Percentiles rank a stretch among this genome's conserved stretches.
Evolutionary conservation across 2,329 filamentous ascomycete species (phyloP).

Genomic region (Phaeomoniella chlamydospora): DNA sequence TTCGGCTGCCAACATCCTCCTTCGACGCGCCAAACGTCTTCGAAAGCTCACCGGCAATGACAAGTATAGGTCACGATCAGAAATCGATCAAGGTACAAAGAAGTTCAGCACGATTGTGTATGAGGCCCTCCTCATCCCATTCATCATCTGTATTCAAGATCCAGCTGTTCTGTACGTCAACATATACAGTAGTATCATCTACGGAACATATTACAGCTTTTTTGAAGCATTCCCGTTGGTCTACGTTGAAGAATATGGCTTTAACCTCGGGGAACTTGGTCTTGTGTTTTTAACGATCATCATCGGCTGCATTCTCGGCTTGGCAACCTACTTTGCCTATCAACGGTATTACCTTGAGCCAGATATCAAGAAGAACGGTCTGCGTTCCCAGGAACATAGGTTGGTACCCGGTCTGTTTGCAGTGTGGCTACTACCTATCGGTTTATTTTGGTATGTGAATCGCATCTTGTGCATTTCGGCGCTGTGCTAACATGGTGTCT

Average conservation of each 20-base stretch:
- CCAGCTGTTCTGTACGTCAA: conserved; percentile 45
- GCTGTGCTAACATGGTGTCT: too few relatives aligned
- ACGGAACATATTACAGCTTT: conserved; percentile 43
- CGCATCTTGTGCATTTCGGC: too few relatives aligned
- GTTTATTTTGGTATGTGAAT: conserved; percentile 40
- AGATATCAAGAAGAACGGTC: conserved; percentile 31
- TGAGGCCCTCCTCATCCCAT: conserved; percentile 46
- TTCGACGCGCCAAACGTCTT: conserved; percentile 22
- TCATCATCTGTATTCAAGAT: conserved; percentile 45
- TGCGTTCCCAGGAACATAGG: conserved; percentile 38
- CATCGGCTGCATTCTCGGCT: conserved; percentile 32
- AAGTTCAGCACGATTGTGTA: conserved; percentile 3
- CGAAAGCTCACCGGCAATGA: conserved; percentile 29
- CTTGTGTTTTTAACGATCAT: conserved; percentile 34
- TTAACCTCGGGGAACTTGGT: conserved; percentile 38
- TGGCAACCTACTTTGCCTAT: conserved; percentile 35
- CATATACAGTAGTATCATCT: conserved; percentile 44
- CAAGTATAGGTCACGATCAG: conserved; percentile 34
- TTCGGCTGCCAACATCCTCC: conserved; percentile 38
- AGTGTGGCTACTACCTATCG: conserved; percentile 35
- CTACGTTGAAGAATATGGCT: conserved; percentile 39
- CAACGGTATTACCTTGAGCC: conserved; percentile 36
- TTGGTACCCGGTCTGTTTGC: conserved; percentile 37
- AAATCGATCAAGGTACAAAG: conserved; percentile 37
- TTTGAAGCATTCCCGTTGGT: conserved; percentile 42